Percentiles rank a stretch among this genome's conserved stretches.
Conservation (phyloP, 768 basidiomycete genomes). For the Holtermannia corniformis region DNA sequence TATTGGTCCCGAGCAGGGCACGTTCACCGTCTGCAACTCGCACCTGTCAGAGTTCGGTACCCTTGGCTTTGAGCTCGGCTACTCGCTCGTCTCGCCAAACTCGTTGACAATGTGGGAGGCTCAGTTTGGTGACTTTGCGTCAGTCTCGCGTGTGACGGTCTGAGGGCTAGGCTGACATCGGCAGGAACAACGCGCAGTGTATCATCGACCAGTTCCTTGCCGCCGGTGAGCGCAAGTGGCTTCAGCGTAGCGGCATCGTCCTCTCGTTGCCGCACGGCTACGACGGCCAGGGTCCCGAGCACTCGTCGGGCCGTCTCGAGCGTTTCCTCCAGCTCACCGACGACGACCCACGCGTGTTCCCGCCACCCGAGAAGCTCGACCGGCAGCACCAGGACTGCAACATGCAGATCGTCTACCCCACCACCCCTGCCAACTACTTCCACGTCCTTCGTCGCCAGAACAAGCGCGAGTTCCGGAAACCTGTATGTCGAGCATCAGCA, state of each 20-base stretch:
- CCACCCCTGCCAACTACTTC: slow-evolving; percentile 96
- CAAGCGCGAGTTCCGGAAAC: slow-evolving; percentile 97
- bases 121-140: slow-evolving; percentile 89
- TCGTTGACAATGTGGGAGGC: slow-evolving; percentile 95
- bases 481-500: slow-evolving; percentile 48
- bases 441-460: slow-evolving; percentile 94
- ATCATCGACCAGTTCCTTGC: slow-evolving; percentile 99
- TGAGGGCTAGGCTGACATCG: background rate
- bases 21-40: slow-evolving; percentile 92
- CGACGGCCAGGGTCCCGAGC: slow-evolving; percentile 97
- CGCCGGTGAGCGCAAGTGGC: slow-evolving; percentile 94
- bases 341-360: slow-evolving; percentile 88
- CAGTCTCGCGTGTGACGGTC: slow-evolving; percentile 4
- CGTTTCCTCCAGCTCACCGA: slow-evolving; percentile 96
- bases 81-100: slow-evolving; percentile 93
- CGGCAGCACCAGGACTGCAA: slow-evolving; percentile 98
- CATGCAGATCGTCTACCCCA: slow-evolving; percentile 97
- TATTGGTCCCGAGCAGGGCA: slow-evolving; percentile 76
- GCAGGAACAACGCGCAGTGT: slow-evolving; percentile 78
- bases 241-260: slow-evolving; percentile 84
- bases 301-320: slow-evolving; percentile 90
- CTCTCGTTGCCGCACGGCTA: slow-evolving; percentile 89
- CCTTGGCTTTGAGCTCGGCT: slow-evolving; percentile 95
- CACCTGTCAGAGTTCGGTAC: slow-evolving; percentile 89
- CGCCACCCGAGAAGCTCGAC: slow-evolving; percentile 76